These are phyloP conservation scores for Didymella segeticola DNA, from an alignment of 2,329 filamentous ascomycete species.

Conservation along the genomic window DNA sequence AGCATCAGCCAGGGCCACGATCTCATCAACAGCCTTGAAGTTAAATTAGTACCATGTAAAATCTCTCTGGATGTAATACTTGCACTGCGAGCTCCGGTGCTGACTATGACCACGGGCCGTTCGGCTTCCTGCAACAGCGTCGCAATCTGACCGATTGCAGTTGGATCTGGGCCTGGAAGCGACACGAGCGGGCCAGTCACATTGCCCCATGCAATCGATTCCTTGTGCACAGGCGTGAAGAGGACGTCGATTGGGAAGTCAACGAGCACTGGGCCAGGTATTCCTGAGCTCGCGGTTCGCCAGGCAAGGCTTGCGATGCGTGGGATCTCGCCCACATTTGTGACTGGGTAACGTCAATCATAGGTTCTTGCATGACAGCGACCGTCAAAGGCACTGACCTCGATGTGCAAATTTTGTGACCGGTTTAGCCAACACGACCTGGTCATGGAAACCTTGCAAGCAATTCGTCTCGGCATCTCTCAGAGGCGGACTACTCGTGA, in stretches of 20 bases:
- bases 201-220: slow-evolving; percentile 52
- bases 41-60: background rate
- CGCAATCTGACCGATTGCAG: slow-evolving; percentile 44
- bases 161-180: slow-evolving; percentile 47
- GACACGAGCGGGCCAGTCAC: slow-evolving; percentile 44
- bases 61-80: background rate
- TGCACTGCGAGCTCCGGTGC: slow-evolving; percentile 45
- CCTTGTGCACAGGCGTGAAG: slow-evolving; percentile 50
- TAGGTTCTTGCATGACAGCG: too few relatives aligned
- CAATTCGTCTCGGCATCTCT: slow-evolving; percentile 56
- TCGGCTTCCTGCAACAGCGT: slow-evolving; percentile 44
- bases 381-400: slow-evolving; percentile 7
- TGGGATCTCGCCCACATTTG: slow-evolving; percentile 54
- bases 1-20: slow-evolving; percentile 44
- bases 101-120: slow-evolving; percentile 52
- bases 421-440: slow-evolving; percentile 53
- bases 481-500: slow-evolving; percentile 55
- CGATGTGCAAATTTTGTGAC: slow-evolving; percentile 57
- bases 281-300: slow-evolving; percentile 49
- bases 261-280: slow-evolving; percentile 50
- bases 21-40: slow-evolving; percentile 34
- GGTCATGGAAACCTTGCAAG: slow-evolving; percentile 57
- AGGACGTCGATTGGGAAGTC: slow-evolving; percentile 52
- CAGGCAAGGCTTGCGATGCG: slow-evolving; percentile 54
- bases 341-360: slow-evolving; percentile 28